phyloP scores from a whole-genome alignment of 495 filamentous ascomycete species.

The Aspergillus baeticus region DNA sequence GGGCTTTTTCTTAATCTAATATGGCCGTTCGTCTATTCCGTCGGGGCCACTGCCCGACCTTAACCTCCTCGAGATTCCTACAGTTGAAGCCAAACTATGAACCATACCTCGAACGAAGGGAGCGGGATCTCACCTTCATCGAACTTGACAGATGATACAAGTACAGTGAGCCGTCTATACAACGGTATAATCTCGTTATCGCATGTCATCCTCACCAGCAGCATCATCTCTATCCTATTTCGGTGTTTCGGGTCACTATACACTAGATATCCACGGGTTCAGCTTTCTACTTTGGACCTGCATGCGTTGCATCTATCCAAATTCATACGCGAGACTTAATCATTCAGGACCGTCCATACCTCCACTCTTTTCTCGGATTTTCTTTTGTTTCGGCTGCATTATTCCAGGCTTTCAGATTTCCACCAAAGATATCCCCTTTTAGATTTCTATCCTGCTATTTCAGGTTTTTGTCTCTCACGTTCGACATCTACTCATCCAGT shows the following conservation, averaged over 20 bases:
- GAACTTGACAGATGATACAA: background rate
- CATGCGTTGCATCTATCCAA: background rate
- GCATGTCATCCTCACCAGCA: too few species aligned
- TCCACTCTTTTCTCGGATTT: background rate
- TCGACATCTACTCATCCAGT: background rate
- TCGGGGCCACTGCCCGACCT: too few species aligned
- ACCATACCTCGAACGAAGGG: too few species aligned
- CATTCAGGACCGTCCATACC: constrained; percentile 5
- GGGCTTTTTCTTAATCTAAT: background rate
- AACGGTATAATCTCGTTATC: too few species aligned
- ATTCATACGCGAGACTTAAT: background rate
- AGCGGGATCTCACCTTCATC: too few species aligned
- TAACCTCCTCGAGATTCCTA: too few species aligned
- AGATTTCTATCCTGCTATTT: background rate
- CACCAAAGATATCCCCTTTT: constrained; percentile 6
- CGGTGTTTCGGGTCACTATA: background rate
- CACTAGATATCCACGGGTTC: background rate
- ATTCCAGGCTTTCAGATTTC: background rate
- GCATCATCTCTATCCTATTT: background rate
- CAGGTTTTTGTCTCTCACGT: too few species aligned
- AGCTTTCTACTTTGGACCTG: background rate
- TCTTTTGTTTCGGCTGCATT: background rate
- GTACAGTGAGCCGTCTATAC: background rate
- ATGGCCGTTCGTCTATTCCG: too few species aligned
- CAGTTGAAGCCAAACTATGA: too few species aligned